Evolutionary conservation across 2,329 filamentous ascomycete genomes (phyloP).

Genomic region (Sporothrix dimorphospora): DNA sequence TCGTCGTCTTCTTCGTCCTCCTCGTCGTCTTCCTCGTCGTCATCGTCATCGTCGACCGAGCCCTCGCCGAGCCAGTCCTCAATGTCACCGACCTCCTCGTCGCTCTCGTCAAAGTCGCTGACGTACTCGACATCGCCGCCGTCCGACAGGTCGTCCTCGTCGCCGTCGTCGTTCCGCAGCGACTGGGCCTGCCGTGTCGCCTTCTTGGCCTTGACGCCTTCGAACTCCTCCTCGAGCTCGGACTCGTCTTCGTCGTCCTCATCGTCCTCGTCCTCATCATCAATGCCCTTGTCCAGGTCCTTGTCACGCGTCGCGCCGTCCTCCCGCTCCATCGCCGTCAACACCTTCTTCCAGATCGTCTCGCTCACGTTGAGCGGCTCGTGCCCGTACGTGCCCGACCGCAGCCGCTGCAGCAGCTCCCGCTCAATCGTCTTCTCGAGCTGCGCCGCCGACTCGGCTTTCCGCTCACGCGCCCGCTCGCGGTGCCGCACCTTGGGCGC

Average conservation of each 20-base stretch:
- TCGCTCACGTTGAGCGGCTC: constrained; percentile 94
- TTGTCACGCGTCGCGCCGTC: constrained; percentile 82
- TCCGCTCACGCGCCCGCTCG: constrained; percentile 70
- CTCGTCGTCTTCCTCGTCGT: constrained; percentile 62
- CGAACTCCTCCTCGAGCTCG: constrained; percentile 69
- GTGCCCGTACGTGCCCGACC: constrained; percentile 92
- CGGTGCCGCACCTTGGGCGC: constrained; percentile 85
- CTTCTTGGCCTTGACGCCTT: constrained; percentile 44
- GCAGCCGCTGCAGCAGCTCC: constrained; percentile 86
- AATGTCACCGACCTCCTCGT: constrained; percentile 76
- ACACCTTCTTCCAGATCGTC: constrained; percentile 94
- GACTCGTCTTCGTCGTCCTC: constrained; percentile 70
- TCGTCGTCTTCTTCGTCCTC: constrained; percentile 62
- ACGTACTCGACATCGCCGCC: constrained; percentile 85
- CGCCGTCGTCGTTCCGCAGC: constrained; percentile 53
- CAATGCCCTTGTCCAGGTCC: constrained; percentile 85
- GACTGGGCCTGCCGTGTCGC: constrained; percentile 23
- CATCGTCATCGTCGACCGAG: constrained; percentile 61
- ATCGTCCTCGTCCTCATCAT: constrained; percentile 72
- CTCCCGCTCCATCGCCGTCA: constrained; percentile 84
- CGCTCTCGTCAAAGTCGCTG: constrained; percentile 83
- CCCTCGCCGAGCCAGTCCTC: constrained; percentile 91
- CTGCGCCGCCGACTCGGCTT: constrained; percentile 82
- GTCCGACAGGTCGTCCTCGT: constrained; percentile 73
- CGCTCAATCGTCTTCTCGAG: constrained; percentile 94